Evolutionary conservation across 129 eudicot genomes (phyloP), one percentile per base, ranked within the genome.

Genomic region (Escallonia rubra): DNA sequence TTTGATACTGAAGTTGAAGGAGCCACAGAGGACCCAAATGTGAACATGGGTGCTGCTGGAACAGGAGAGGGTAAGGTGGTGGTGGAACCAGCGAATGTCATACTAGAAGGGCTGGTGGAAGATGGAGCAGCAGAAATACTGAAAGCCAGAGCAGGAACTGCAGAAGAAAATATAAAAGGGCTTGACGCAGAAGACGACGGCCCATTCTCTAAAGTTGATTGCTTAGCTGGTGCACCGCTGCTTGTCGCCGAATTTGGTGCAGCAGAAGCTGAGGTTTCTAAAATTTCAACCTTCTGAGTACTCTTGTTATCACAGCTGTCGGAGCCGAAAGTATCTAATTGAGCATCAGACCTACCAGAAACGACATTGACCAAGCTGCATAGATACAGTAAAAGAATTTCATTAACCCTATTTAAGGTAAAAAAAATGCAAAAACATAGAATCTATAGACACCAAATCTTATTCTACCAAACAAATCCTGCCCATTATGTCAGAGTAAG

Each of bases 11-110:
- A 4, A 61, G 50, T 54, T 11, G 78, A 15, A 58, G 79, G 61
- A 51, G 80, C 23, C 23, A 11, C 62, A 12, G 82, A 71, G 41
- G 76, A 65, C 42, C 79, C 90, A 72, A 77, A 82, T n/a, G 72
- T 66, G 65, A 76, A 71, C 70, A 48, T n/a, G 38, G 92, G 72
- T 70, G 57, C 73, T n/a, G 74, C 47, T n/a, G 76, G 16, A 4
- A 58, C 7, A 52, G 71, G 38, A 15, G 50, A 55, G 39, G 57
- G 34, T 10, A 34, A 64, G 86, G 65, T 44, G 71, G 39, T 57
- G 61, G 75, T 67, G 73, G 84, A 59, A 10, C 68, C 43, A 61
- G 84, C 68, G 9, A 54, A 74, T 61, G 59, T 71, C 76, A 70
- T 66, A 59, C 55, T 60, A 7, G 63, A 42, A 68, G 72, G 16